phyloP scores from a whole-genome alignment of 1,139 yeast genomes.

The Kurtzmaniella quercitrusa region DNA sequence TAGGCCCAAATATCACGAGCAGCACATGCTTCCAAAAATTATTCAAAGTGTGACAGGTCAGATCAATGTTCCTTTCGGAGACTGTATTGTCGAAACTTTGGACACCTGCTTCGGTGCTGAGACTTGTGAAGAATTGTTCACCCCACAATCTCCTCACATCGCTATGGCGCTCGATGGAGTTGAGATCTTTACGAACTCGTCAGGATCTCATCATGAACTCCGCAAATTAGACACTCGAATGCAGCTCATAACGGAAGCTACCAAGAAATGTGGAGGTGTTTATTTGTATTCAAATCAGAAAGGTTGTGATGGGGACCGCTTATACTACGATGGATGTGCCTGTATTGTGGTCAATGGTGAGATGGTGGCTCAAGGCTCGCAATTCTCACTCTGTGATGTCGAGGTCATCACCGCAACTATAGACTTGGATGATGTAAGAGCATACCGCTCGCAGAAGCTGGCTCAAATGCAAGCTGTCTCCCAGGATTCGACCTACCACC shows the following conservation, averaged over 20 bases:
- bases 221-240: conserved; percentile 83
- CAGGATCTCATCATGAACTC: conserved; percentile 95
- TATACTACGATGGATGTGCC: conserved; percentile 97
- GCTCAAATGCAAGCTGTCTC: conserved; percentile 73
- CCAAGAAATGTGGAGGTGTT: conserved; percentile 94
- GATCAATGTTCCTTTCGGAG: conserved; percentile 72
- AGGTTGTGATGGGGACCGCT: conserved; percentile 97
- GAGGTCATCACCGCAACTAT: conserved; percentile 93
- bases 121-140: conserved; percentile 95
- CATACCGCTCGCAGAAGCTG: conserved; percentile 72
- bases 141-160: conserved; percentile 94
- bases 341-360: conserved; percentile 87
- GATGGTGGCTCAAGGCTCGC: conserved; percentile 89
- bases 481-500: conserved; percentile 48
- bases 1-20: conserved; percentile 70
- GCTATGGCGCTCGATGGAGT: conserved; percentile 92
- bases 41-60: conserved; percentile 66
- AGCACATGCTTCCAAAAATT: conserved; percentile 63
- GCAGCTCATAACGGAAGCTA: conserved; percentile 84
- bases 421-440: conserved; percentile 85
- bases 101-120: conserved; percentile 93
- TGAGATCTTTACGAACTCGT: conserved; percentile 90
- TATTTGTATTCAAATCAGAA: conserved; percentile 91
- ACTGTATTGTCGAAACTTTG: conserved; percentile 75
- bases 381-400: conserved; percentile 83